Evolutionary conservation across 371 early-diverging fungal species (phyloP).

Genomic region (Smittium mucronatum): DNA sequence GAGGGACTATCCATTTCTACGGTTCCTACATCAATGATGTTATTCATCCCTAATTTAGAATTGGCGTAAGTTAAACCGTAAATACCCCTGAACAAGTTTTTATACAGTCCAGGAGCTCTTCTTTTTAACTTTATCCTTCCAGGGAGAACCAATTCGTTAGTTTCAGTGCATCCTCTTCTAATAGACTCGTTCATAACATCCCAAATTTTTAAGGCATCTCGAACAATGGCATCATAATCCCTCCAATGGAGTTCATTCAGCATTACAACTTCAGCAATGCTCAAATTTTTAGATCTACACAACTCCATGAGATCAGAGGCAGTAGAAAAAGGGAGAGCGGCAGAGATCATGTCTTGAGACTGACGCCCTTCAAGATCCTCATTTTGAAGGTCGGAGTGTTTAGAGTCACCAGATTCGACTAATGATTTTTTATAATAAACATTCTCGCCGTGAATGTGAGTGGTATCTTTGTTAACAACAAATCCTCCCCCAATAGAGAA

Average conservation of each 20-base stretch:
- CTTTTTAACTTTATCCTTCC: constrained; percentile 73
- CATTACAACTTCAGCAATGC: constrained; percentile 91
- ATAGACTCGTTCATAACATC: constrained; percentile 88
- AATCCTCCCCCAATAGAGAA: constrained; percentile 94
- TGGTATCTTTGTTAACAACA: constrained; percentile 81
- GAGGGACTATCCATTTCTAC: background rate
- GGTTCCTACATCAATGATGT: background rate
- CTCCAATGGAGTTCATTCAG: constrained; percentile 88
- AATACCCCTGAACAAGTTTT: constrained; percentile 67
- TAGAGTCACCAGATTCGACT: constrained; percentile 5
- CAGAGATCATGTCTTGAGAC: constrained; percentile 55
- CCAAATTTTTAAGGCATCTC: constrained; percentile 71
- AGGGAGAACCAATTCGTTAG: constrained; percentile 49
- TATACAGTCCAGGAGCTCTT: constrained; percentile 77
- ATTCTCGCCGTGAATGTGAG: constrained; percentile 73
- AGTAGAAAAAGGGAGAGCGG: constrained; percentile 77
- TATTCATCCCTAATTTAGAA: constrained; percentile 13
- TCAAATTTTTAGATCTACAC: constrained; percentile 68
- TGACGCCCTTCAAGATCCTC: constrained; percentile 25
- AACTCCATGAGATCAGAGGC: constrained; percentile 63
- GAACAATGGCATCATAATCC: constrained; percentile 58
- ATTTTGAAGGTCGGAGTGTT: background rate
- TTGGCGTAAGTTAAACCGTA: constrained; percentile 33
- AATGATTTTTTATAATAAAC: constrained; percentile 53
- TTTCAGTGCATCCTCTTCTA: constrained; percentile 48